Evolutionary conservation across 306 rosid species (phyloP).

Genomic region (Prunus davidiana): DNA sequence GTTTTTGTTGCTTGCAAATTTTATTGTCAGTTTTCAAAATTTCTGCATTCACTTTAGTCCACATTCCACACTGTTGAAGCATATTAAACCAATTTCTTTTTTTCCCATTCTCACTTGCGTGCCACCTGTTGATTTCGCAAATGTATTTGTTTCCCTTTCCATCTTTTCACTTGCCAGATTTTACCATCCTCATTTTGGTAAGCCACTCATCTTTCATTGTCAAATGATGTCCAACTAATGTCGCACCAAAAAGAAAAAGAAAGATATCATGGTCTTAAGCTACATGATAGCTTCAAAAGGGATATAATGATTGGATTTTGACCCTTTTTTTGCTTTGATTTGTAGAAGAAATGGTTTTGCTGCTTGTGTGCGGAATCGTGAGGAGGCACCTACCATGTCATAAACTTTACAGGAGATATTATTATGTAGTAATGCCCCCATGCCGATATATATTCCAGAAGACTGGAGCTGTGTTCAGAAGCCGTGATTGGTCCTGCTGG

Average conservation of each 20-base stretch:
- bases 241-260: neutral
- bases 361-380: constrained; percentile 56
- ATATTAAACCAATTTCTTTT: neutral
- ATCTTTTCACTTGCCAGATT: neutral
- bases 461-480: constrained; percentile 50
- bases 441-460: constrained; percentile 35
- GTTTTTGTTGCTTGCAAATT: neutral
- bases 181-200: neutral
- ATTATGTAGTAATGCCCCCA: constrained; percentile 22
- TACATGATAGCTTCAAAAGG: neutral
- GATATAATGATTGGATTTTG: neutral
- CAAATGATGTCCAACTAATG: constrained; percentile 8
- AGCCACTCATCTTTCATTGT: neutral
- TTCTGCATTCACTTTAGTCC: neutral
- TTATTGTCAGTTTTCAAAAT: neutral
- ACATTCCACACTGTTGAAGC: neutral
- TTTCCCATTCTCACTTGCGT: neutral
- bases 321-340: constrained; percentile 12
- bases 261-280: neutral
- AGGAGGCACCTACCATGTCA: constrained; percentile 26
- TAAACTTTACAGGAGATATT: constrained; percentile 8
- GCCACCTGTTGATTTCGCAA: neutral
- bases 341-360: constrained; percentile 89
- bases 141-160: neutral
- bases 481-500: constrained; percentile 56